Evolutionary conservation across 1,284 basidiomycete species (phyloP).

Genomic region (Vanrija sp.): DNA sequence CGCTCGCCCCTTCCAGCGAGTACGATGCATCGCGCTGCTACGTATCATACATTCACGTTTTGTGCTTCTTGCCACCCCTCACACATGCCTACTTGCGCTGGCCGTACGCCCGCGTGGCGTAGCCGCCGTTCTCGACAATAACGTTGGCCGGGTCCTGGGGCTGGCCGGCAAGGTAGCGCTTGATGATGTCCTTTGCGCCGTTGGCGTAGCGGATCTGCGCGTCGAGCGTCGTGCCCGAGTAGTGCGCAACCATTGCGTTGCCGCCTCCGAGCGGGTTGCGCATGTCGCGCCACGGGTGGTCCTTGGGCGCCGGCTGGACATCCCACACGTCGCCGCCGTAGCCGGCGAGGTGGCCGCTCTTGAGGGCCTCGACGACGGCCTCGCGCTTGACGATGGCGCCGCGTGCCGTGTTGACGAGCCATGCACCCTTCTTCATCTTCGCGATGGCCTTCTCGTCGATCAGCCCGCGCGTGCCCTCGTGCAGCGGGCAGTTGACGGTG

Average conservation of each 20-base stretch:
- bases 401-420: constrained; percentile 90
- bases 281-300: constrained; percentile 81
- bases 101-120: constrained; percentile 18
- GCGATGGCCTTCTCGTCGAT: constrained; percentile 77
- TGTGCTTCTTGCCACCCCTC: neutral
- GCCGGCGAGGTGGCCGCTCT: constrained; percentile 69
- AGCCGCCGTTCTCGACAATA: constrained; percentile 63
- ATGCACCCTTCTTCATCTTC: constrained; percentile 86
- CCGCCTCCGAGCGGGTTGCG: constrained; percentile 75
- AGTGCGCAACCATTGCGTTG: constrained; percentile 74
- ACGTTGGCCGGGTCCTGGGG: constrained; percentile 73
- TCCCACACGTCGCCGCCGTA: constrained; percentile 72
- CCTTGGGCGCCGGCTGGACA: constrained; percentile 75
- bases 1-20: no score
- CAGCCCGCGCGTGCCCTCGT: constrained; percentile 78
- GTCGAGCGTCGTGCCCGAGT: constrained; percentile 85
- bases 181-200: constrained; percentile 74
- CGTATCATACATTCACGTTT: neutral
- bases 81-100: constrained; percentile 16
- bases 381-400: constrained; percentile 87
- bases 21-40: neutral
- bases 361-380: constrained; percentile 71
- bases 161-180: constrained; percentile 67
- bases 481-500: constrained; percentile 74
- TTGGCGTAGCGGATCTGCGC: constrained; percentile 84